phyloP scores from a whole-genome alignment of 768 basidiomycete genomes.

The Agaricus bisporus region DNA sequence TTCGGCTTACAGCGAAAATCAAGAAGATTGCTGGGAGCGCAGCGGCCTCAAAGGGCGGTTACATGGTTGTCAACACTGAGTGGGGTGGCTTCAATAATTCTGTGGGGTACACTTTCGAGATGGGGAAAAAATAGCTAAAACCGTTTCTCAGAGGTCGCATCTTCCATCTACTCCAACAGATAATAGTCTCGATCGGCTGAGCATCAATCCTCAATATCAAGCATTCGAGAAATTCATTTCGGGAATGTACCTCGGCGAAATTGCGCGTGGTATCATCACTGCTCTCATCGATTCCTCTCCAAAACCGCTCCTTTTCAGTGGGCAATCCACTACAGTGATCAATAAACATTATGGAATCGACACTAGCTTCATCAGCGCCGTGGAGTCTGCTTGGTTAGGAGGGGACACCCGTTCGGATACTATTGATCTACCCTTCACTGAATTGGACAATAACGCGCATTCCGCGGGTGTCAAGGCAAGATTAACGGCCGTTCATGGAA shows the following conservation, averaged over 20 bases:
- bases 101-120: slow-evolving; percentile 35
- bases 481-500: slow-evolving; percentile 49
- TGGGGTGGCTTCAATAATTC: slow-evolving; percentile 98
- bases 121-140: background rate
- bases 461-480: slow-evolving; percentile 26
- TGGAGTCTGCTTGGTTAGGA: slow-evolving; percentile 73
- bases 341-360: slow-evolving; percentile 95
- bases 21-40: slow-evolving; percentile 70
- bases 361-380: slow-evolving; percentile 83
- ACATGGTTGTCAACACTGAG: slow-evolving; percentile 96
- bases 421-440: slow-evolving; percentile 30
- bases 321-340: slow-evolving; percentile 61
- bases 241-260: slow-evolving; percentile 98
- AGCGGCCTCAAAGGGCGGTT: slow-evolving; percentile 53
- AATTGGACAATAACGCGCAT: slow-evolving; percentile 28
- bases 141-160: slow-evolving; percentile 53
- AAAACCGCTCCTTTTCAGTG: slow-evolving; percentile 69
- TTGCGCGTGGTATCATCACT: slow-evolving; percentile 79
- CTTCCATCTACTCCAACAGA: slow-evolving; percentile 89
- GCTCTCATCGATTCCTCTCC: slow-evolving; percentile 76
- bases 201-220: slow-evolving; percentile 90
- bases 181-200: slow-evolving; percentile 86
- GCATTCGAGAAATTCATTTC: slow-evolving; percentile 98
- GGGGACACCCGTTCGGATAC: slow-evolving; percentile 22
- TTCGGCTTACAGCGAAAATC: slow-evolving; percentile 50